Evolutionary conservation across 257 asterid genomes (phyloP).

Genomic region (Solanum etuberosum): DNA sequence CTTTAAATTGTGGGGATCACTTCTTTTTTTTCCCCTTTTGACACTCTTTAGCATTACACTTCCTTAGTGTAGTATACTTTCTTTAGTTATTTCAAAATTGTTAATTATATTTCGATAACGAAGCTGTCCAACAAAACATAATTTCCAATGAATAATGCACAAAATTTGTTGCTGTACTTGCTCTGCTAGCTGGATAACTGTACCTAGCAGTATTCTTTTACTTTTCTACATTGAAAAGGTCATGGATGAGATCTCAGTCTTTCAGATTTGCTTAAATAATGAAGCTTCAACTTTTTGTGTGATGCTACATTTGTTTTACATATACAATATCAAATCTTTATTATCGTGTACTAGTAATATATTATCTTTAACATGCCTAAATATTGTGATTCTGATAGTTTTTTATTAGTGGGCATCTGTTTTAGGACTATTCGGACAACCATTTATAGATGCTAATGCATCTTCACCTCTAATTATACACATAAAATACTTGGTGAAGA

Average conservation of each 20-base stretch:
- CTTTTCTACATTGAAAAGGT: constrained; percentile 41
- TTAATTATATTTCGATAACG: not conserved
- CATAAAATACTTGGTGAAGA: not conserved
- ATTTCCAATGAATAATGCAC: not conserved
- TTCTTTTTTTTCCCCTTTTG: constrained; percentile 3
- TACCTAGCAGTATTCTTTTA: not conserved
- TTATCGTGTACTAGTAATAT: not conserved
- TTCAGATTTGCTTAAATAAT: constrained; percentile 13
- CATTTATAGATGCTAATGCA: constrained; percentile 2
- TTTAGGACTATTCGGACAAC: constrained; percentile 1
- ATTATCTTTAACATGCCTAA: not conserved
- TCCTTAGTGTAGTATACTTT: not conserved
- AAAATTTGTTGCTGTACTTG: not conserved
- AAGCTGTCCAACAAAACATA: not conserved
- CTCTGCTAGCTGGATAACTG: not conserved
- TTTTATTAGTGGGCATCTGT: constrained; percentile 15
- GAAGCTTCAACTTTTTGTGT: not conserved
- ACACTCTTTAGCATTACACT: not conserved
- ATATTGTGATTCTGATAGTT: not conserved
- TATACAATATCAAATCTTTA: not conserved
- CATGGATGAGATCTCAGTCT: constrained; percentile 25
- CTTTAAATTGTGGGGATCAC: constrained; percentile 2
- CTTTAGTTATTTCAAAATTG: not conserved
- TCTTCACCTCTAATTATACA: not conserved
- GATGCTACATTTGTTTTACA: not conserved